Evolutionary conservation across 768 basidiomycete species (phyloP), one percentile per base, ranked within the genome.

Genomic region (Leccinellum rugosiceps): DNA sequence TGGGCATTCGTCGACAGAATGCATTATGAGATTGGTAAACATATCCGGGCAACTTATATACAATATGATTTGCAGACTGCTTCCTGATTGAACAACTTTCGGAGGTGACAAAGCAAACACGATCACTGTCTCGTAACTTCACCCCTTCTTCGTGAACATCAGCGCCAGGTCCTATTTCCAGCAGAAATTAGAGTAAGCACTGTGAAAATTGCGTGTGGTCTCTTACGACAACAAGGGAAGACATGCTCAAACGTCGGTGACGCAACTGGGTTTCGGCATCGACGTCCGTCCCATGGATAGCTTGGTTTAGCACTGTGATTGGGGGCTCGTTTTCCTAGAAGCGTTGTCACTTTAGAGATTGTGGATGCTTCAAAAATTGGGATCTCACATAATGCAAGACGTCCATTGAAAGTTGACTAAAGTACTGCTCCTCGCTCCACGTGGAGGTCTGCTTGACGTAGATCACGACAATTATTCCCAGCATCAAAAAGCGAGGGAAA

Each of bases 151-250:
- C 6, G 28, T 28, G 6, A 28, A 28, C 28, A 28, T 28, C 28
- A 28, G 28, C 2, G 68, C 68, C 10, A 72, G 66, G 11, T 68
- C 68, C 69, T 72, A 35, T 47, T 25, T 28, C 9, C 30, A 57
- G 14, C 17, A 17, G 34, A 49, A 10, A 34, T 19, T 45, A 70
- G 26, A 62, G 32, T 15, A 17, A 6, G 4, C 14, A 21, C 8
- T 21, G 13, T 19, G 23, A 31, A 50, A 32, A 47, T 2, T 44
- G 7, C 4, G 7, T 23, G n/a, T 11, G 9, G 11, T 28, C 14
- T 23, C 71, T 61, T 57, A 72, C 68, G 35, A 70, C 41, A 48
- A 64, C 34, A 4, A 70, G 57, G 23, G 57, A 62, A 19, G 64
- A 62, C 48, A 58, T 41, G 53, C 59, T 72, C 50, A 58, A 30